Conservation (phyloP, 208 protist species). For the Leishmania turanica region DNA sequence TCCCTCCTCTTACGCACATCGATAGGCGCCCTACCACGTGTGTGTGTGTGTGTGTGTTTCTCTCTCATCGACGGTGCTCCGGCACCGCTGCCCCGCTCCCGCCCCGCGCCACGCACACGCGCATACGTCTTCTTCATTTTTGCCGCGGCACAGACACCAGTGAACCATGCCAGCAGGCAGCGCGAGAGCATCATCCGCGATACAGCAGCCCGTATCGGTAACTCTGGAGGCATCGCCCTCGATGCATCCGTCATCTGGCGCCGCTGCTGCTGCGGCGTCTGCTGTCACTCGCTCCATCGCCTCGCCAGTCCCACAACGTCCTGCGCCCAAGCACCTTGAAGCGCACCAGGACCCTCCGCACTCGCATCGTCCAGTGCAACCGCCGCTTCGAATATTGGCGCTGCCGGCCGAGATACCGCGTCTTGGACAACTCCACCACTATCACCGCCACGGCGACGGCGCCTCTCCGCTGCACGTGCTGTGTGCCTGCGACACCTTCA, state of each 20-base stretch:
- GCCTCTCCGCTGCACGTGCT: constrained; percentile 34
- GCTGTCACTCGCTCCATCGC: background rate
- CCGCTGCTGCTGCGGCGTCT: background rate
- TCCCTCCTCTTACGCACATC: background rate
- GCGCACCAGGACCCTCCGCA: background rate
- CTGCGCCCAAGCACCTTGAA: background rate
- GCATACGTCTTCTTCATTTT: background rate
- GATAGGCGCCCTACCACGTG: too few relatives aligned
- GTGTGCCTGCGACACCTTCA: constrained; percentile 78
- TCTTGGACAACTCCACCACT: background rate
- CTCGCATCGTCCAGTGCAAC: background rate
- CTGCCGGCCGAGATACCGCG: background rate
- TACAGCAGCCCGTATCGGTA: background rate
- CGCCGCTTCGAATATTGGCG: background rate
- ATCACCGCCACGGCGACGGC: background rate
- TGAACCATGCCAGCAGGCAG: background rate
- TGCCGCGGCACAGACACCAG: background rate
- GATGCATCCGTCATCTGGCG: background rate
- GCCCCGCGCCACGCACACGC: background rate
- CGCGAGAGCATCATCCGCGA: background rate
- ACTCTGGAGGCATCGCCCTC: background rate
- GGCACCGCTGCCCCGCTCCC: too few relatives aligned
- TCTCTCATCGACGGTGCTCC: too few relatives aligned
- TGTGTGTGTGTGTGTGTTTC: too few relatives aligned
- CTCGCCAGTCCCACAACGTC: background rate